phyloP scores from a whole-genome alignment of 805 yeast species.

The Priceomyces carsonii region DNA sequence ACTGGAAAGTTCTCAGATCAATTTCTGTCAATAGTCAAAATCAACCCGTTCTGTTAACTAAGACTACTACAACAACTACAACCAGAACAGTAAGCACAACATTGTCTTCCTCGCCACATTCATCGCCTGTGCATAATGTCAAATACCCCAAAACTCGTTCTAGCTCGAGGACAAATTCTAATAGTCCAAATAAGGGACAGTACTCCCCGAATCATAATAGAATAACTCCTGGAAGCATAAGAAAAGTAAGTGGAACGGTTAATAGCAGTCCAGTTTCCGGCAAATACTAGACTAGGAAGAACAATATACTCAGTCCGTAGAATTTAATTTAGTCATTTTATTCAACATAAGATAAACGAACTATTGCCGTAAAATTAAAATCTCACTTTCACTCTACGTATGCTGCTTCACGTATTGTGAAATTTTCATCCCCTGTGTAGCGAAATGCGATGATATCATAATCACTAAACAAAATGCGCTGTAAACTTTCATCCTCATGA shows the following conservation, averaged over 20 bases:
- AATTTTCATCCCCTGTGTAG: slow-evolving; percentile 33
- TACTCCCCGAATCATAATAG: slow-evolving; percentile 11
- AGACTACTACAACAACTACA: slow-evolving; percentile 48
- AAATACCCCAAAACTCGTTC: slow-evolving; percentile 27
- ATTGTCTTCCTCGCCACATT: slow-evolving; percentile 33
- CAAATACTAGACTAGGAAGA: too few relatives aligned
- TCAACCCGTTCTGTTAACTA: slow-evolving; percentile 40
- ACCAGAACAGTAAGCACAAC: slow-evolving; percentile 50
- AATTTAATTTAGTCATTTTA: too few relatives aligned
- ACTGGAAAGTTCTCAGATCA: slow-evolving; percentile 43
- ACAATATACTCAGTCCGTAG: too few relatives aligned
- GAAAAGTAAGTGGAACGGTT: slow-evolving; percentile 29
- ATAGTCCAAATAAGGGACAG: slow-evolving; percentile 9
- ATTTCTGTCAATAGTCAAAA: slow-evolving; percentile 31
- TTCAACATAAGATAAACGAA: too few relatives aligned
- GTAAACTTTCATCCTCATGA: slow-evolving; percentile 25
- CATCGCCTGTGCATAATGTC: slow-evolving; percentile 23
- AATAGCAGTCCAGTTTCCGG: slow-evolving; percentile 4
- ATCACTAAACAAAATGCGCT: slow-evolving; percentile 36
- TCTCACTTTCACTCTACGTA: slow-evolving; percentile 34
- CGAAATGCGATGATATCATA: slow-evolving; percentile 45
- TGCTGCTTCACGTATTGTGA: slow-evolving; percentile 33
- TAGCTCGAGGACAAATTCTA: slow-evolving; percentile 19
- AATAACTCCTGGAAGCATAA: slow-evolving; percentile 22
- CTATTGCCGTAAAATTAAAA: too few relatives aligned